Conservation (phyloP, 192 early-diverging fungal species). For the Backusella westeae region DNA sequence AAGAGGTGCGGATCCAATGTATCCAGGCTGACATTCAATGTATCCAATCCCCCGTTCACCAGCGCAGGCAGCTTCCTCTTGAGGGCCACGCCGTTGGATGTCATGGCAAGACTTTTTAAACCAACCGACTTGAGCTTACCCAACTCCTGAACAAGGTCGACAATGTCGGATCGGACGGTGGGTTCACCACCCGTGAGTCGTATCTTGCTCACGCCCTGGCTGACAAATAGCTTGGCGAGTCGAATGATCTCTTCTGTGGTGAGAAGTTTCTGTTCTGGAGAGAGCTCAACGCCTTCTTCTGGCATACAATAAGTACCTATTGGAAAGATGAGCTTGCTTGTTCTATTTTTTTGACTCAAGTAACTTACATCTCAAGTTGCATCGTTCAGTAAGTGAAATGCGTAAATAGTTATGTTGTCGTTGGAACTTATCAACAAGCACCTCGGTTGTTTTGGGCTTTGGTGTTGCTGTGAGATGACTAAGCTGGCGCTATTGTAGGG, state of each 20-base stretch:
- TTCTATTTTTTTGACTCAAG: neutral
- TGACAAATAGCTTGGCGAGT: constrained; percentile 82
- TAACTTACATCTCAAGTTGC: constrained; percentile 86
- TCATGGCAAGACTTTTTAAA: constrained; percentile 83
- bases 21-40: constrained; percentile 90
- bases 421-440: constrained; percentile 32
- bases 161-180: constrained; percentile 87
- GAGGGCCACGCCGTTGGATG: constrained; percentile 92
- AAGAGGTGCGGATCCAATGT: constrained; percentile 87
- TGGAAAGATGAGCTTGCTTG: neutral
- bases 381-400: constrained; percentile 91
- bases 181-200: constrained; percentile 96
- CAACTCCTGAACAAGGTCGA: constrained; percentile 80
- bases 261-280: constrained; percentile 68
- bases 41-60: constrained; percentile 73
- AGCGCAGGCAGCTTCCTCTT: constrained; percentile 77
- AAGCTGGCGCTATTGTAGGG: neutral
- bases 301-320: constrained; percentile 96
- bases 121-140: constrained; percentile 71
- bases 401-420: constrained; percentile 92
- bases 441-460: neutral
- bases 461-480: neutral
- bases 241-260: constrained; percentile 80
- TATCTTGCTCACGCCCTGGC: constrained; percentile 90
- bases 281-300: constrained; percentile 75